Conservation (phyloP, 176 grass and related monocot species). For the Aegilops sharonensis region DNA sequence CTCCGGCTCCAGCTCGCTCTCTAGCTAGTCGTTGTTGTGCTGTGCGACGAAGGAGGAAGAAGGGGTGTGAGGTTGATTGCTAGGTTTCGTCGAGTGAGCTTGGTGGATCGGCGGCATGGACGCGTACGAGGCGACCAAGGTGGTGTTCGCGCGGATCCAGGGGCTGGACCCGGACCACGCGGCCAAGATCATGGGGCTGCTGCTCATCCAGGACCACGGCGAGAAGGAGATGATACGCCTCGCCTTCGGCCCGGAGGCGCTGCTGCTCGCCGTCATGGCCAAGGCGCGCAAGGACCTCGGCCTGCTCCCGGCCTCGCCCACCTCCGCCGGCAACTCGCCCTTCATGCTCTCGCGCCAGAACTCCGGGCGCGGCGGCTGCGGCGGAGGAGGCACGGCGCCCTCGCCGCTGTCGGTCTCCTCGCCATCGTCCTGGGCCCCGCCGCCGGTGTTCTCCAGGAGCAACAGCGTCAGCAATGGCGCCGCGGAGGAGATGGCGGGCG, state of each 20-base stretch:
- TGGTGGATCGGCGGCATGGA: conserved; percentile 48
- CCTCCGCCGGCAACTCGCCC: conserved; percentile 36
- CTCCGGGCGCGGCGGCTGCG: conserved; percentile 46
- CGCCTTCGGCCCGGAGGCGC: conserved; percentile 85
- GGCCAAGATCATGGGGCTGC: conserved; percentile 90
- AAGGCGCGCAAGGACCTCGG: conserved; percentile 85
- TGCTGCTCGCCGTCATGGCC: conserved; percentile 71
- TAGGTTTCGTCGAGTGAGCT: neutral
- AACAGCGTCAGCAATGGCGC: conserved; percentile 48
- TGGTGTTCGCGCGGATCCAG: conserved; percentile 98
- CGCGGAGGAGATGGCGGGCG: conserved; percentile 32
- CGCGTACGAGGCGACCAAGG: conserved; percentile 94
- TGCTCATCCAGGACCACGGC: conserved; percentile 94
- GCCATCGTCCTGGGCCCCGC: conserved; percentile 59
- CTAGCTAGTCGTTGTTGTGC: neutral
- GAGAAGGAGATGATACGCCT: conserved; percentile 99
- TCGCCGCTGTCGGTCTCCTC: conserved; percentile 67
- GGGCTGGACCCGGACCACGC: conserved; percentile 87
- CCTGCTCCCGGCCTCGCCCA: conserved; percentile 35
- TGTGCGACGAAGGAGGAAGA: neutral
- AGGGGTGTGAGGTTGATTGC: neutral
- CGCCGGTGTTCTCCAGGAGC: conserved; percentile 59
- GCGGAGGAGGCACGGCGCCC: conserved; percentile 43
- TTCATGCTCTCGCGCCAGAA: conserved; percentile 71
- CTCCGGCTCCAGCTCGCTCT: neutral